Evolutionary conservation across 1,284 basidiomycete genomes (phyloP).

Genomic region (Schizophyllum commune): DNA sequence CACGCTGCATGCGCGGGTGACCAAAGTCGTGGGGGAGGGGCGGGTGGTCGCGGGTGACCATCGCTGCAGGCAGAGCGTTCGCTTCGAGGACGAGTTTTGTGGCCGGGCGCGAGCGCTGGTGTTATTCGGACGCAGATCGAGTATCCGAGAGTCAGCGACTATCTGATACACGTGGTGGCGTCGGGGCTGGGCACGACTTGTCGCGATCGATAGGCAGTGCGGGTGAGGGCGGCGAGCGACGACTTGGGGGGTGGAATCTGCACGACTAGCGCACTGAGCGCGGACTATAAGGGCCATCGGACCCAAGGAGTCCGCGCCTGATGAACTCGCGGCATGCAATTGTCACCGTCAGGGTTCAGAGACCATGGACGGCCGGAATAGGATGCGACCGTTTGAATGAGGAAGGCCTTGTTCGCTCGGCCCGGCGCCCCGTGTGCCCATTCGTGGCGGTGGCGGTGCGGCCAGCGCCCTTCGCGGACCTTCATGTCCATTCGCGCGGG

Average conservation of each 20-base stretch:
- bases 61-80: background rate
- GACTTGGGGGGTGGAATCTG: background rate
- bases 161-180: background rate
- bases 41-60: background rate
- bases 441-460: background rate
- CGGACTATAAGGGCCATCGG: background rate
- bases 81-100: background rate
- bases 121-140: background rate
- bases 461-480: background rate
- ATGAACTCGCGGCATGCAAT: background rate
- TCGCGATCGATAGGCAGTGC: background rate
- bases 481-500: too few species aligned
- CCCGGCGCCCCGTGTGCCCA: too few species aligned
- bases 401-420: background rate
- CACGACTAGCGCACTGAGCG: background rate
- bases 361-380: background rate
- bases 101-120: too few species aligned
- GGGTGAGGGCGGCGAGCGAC: background rate
- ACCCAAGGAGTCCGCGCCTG: background rate
- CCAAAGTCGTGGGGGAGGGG: background rate
- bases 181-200: background rate
- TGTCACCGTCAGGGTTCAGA: background rate
- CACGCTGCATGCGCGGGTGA: background rate
- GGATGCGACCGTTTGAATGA: background rate
- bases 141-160: background rate